A percentile compares a stretch with the other conserved stretches of the same genome.
phyloP scores from a whole-genome alignment of 192 early-diverging fungal species.

The Mortierella claussenii region DNA sequence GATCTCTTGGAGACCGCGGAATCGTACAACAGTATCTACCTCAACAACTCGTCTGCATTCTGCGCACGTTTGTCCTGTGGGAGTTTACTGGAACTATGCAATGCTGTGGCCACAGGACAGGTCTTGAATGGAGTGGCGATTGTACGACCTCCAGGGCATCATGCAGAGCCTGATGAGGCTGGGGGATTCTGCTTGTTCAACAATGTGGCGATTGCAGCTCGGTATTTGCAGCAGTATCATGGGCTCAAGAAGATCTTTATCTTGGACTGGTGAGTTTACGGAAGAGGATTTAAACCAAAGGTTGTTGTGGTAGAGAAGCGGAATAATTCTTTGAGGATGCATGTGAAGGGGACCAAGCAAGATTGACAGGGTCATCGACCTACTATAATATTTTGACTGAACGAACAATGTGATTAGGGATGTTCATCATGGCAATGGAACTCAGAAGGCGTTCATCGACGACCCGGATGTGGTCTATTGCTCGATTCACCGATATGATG shows the following conservation, averaged over 20 bases:
- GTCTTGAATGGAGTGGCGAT: slow-evolving; percentile 87
- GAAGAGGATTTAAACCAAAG: not conserved
- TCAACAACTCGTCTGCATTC: slow-evolving; percentile 70
- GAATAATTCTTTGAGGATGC: too few species aligned
- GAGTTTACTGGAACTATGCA: slow-evolving; percentile 76
- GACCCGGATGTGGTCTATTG: slow-evolving; percentile 86
- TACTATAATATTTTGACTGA: not conserved
- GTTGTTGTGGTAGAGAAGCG: not conserved
- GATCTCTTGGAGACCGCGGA: slow-evolving; percentile 56
- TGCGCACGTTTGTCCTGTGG: slow-evolving; percentile 80
- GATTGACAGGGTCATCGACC: not conserved
- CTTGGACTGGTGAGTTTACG: slow-evolving; percentile 77
- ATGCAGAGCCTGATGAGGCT: slow-evolving; percentile 77
- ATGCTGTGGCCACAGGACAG: slow-evolving; percentile 70
- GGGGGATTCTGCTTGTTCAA: slow-evolving; percentile 94
- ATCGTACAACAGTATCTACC: slow-evolving; percentile 74
- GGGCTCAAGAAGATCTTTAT: slow-evolving; percentile 75
- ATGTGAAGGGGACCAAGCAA: too few species aligned
- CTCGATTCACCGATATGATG: slow-evolving; percentile 89
- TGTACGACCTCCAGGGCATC: slow-evolving; percentile 94
- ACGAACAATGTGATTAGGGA: slow-evolving; percentile 64
- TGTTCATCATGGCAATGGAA: slow-evolving; percentile 96
- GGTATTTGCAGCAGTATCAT: slow-evolving; percentile 62
- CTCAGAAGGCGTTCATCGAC: slow-evolving; percentile 81
- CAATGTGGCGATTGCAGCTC: slow-evolving; percentile 88